Evolutionary conservation across 106 monocot species (phyloP).

Genomic region (Platanthera zijinensis): DNA sequence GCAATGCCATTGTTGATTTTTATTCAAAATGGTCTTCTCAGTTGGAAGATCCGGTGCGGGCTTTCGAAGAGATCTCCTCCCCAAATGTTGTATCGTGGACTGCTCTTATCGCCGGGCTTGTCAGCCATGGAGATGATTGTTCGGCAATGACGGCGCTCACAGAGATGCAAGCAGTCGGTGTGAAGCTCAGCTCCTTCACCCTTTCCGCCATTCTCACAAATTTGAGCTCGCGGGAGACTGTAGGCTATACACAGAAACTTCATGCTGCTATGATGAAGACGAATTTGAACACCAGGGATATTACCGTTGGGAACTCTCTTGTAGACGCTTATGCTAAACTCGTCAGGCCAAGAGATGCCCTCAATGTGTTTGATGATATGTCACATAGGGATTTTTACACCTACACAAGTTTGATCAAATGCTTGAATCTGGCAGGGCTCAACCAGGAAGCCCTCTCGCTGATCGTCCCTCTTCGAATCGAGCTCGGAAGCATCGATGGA

Average conservation of each 20-base stretch:
- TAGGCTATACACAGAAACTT: constrained; percentile 28
- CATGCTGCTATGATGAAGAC: constrained; percentile 60
- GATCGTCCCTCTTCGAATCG: constrained; percentile 31
- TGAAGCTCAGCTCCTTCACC: constrained; percentile 60
- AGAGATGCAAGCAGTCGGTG: constrained; percentile 43
- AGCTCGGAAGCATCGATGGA: constrained; percentile 43
- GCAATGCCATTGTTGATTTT: constrained; percentile 63
- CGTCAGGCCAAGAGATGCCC: constrained; percentile 31
- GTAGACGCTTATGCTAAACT: constrained; percentile 61
- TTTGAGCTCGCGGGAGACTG: constrained; percentile 22
- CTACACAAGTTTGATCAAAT: constrained; percentile 68
- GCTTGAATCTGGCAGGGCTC: constrained; percentile 47
- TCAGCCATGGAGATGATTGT: constrained; percentile 15
- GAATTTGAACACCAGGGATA: constrained; percentile 16
- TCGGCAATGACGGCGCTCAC: constrained; percentile 33
- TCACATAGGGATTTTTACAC: constrained; percentile 41
- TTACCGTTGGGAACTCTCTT: constrained; percentile 61
- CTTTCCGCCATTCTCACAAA: constrained; percentile 54
- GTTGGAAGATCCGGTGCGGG: constrained; percentile 4
- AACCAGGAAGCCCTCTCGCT: constrained; percentile 35
- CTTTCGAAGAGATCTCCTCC: constrained; percentile 33
- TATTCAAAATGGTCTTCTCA: constrained; percentile 49
- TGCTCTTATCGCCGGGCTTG: constrained; percentile 33
- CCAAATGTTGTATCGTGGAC: constrained; percentile 87
- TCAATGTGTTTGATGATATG: constrained; percentile 33